Percentiles rank a stretch among this genome's conserved stretches.
These are phyloP conservation scores for Lasiodiplodia gonubiensis DNA, from an alignment of 2,329 filamentous ascomycete genomes.

Conservation along the genomic window DNA sequence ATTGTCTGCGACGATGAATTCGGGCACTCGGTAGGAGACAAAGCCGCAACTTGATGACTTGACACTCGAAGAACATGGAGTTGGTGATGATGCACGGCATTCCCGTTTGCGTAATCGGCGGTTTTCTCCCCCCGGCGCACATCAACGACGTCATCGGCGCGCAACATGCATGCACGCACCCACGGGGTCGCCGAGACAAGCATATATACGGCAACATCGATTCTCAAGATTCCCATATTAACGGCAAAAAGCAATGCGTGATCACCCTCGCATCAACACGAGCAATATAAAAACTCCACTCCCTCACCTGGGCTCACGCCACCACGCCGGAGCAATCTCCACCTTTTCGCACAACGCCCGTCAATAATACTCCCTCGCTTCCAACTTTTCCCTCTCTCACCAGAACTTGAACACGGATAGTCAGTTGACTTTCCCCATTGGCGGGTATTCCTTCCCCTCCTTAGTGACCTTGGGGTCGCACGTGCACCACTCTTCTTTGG, in stretches of 20 bases:
- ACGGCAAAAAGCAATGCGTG: background rate
- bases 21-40: background rate
- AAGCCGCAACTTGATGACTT: background rate
- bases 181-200: background rate
- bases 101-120: background rate
- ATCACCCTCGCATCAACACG: background rate
- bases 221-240: background rate
- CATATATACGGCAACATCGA: background rate
- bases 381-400: background rate
- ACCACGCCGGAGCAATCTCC: background rate
- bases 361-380: too few species aligned
- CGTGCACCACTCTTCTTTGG: constrained; percentile 65
- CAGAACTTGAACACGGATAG: constrained; percentile 19
- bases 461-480: constrained; percentile 68
- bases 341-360: background rate
- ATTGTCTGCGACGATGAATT: background rate
- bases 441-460: constrained; percentile 68
- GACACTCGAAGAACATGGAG: background rate
- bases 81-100: background rate
- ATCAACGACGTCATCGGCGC: constrained; percentile 20
- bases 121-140: background rate
- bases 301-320: background rate
- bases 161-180: background rate
- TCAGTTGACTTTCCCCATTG: constrained; percentile 57
- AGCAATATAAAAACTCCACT: background rate